A percentile compares a stretch with the other conserved stretches of the same genome.
Conservation (phyloP, 2,329 filamentous ascomycete species). For the Pseudogymnoascus sp. region DNA sequence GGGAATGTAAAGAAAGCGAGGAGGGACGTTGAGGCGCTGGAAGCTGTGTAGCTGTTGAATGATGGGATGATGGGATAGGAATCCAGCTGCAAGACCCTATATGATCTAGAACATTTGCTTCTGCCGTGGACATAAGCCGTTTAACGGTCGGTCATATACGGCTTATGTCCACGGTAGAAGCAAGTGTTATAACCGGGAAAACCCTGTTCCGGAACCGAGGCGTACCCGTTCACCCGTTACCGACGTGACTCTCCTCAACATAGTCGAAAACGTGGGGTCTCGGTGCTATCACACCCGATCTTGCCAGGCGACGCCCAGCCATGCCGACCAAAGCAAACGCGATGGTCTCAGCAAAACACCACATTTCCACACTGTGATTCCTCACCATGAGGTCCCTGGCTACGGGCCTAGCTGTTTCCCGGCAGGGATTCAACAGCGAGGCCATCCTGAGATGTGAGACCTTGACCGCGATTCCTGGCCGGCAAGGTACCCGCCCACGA, state of each 20-base stretch:
- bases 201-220: neutral
- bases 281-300: neutral
- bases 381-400: conserved; percentile 4
- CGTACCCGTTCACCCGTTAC: neutral
- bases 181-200: no score
- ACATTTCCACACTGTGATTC: neutral
- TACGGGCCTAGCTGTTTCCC: neutral
- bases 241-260: neutral
- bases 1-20: no score
- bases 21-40: no score
- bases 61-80: no score
- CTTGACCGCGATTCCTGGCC: neutral
- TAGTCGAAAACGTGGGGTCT: neutral
- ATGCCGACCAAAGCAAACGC: neutral
- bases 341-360: neutral
- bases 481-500: neutral
- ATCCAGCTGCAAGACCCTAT: no score
- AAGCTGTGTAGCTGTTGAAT: no score
- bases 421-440: neutral
- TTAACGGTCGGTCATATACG: no score
- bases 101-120: no score
- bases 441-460: conserved; percentile 3
- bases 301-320: neutral
- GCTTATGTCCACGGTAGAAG: no score
- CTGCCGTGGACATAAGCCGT: no score